phyloP scores from a whole-genome alignment of 192 early-diverging fungal species.

The Coemansia sp. region DNA sequence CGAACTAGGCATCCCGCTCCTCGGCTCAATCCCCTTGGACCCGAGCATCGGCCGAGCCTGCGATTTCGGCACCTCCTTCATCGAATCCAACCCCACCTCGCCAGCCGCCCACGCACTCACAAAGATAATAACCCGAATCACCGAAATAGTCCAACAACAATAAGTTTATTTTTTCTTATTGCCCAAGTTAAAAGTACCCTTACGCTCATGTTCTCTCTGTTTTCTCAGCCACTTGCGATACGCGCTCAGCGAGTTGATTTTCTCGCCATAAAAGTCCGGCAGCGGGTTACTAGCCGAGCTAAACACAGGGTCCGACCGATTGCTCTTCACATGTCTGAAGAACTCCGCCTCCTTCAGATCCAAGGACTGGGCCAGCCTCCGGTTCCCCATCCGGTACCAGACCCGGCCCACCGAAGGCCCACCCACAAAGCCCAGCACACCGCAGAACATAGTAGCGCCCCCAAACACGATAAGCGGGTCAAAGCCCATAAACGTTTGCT shows the following conservation, averaged over 20 bases:
- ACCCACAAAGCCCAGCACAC: constrained; percentile 62
- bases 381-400: constrained; percentile 60
- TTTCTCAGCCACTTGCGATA: constrained; percentile 89
- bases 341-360: constrained; percentile 61
- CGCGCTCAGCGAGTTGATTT: constrained; percentile 77
- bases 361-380: constrained; percentile 40
- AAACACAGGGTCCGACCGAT: constrained; percentile 67
- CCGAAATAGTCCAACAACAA: constrained; percentile 4
- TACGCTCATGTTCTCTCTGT: constrained; percentile 76
- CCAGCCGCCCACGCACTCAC: constrained; percentile 73
- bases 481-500: constrained; percentile 64
- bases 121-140: constrained; percentile 58
- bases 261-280: constrained; percentile 93
- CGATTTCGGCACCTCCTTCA: constrained; percentile 87
- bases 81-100: constrained; percentile 87
- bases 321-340: constrained; percentile 63
- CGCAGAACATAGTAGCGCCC: constrained; percentile 58
- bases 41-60: constrained; percentile 79
- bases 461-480: constrained; percentile 66
- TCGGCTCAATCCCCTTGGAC: constrained; percentile 77
- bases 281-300: constrained; percentile 74
- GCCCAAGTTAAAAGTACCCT: constrained; percentile 68
- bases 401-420: constrained; percentile 68
- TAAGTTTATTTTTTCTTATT: constrained; percentile 17
- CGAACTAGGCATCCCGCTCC: constrained; percentile 63